Base-by-base conservation (phyloP, 441 rosid species). In the Pelargonium cotyledonis region DNA sequence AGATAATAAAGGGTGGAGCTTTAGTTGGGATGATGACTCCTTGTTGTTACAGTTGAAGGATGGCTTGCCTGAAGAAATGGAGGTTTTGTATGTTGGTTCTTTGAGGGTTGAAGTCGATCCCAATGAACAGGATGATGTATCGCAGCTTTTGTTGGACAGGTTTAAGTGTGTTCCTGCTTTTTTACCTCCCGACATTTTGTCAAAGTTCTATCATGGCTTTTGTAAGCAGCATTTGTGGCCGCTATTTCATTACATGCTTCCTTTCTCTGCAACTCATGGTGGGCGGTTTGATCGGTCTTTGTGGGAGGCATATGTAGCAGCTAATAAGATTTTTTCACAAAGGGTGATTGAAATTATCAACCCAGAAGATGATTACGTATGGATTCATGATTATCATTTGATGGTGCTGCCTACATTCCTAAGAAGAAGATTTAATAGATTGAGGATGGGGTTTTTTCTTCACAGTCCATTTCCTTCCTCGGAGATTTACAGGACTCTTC, bases 201-300 rank as follows among this genome's bases (percentile, higher is more conserved):
- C 87, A 8, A 88, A 84, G 82, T 86, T 81, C 73, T 88, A 88
- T 74, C 89, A 88, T 29, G 95, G 95, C 29, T 88, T 88, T 18
- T 88, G 95, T 63, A 88, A 88, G 79, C 95, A 86, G 76, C 91
- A 88, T 80, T 82, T 88, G 70, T 88, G 95, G 95, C 95, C 95
- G 0, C 89, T 88, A 67, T 88, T 88, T 62, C 95, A 88, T 65
- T 88, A 88, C 62, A 88, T 86, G 95, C 91, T 88, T 70, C 95
- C 95, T 2, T 85, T 88, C 65, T 86, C 95, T 0, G 85, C 83
- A 21, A 83, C 76, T 65, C 89, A 88, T 43, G 89, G 95, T 43
- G 95, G 91, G 46, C 75, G 89, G 68, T 86, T 86, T 65, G 88
- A 88, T 78, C 67, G 91, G 71, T 81, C 91, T 51, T 73, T 85